phyloP scores from a whole-genome alignment of 345 rosid species.

The Rhizophora mangle region DNA sequence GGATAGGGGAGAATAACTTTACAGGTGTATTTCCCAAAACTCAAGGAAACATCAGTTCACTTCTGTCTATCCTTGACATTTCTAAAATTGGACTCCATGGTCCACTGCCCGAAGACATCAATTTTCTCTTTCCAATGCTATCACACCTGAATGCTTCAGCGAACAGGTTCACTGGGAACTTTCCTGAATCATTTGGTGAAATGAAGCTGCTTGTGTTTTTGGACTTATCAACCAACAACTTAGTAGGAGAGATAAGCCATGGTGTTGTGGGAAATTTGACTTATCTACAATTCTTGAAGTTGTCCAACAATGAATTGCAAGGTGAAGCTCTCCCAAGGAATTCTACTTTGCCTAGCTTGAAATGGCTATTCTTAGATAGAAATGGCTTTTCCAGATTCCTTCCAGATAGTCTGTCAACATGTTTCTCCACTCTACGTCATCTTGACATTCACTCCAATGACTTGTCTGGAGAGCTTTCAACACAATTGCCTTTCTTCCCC shows the following conservation, averaged over 20 bases:
- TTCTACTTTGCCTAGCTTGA: conserved; percentile 11
- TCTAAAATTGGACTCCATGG: conserved; percentile 5
- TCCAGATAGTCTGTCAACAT: neutral
- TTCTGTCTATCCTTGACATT: conserved; percentile 1
- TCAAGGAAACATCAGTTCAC: conserved; percentile 4
- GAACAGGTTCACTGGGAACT: neutral
- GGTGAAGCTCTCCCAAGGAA: conserved; percentile 11
- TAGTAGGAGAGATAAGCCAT: conserved; percentile 3
- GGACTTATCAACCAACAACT: conserved; percentile 1
- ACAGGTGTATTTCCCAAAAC: neutral
- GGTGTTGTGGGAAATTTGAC: conserved; percentile 8
- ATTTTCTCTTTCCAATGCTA: neutral
- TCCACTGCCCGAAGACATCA: conserved; percentile 11
- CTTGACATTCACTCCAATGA: neutral
- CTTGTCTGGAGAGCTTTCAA: conserved; percentile 22
- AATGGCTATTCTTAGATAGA: neutral
- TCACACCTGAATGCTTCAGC: neutral
- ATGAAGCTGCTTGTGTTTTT: conserved; percentile 4
- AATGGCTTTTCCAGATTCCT: conserved; percentile 2
- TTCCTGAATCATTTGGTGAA: neutral
- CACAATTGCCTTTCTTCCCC: neutral
- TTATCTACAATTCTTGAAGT: neutral
- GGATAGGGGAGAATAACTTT: no score
- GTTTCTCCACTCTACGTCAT: no score
- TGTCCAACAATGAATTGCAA: conserved; percentile 5